Evolutionary conservation across 2,329 filamentous ascomycete species (phyloP), one percentile per base, ranked within the genome.

Genomic region (Tolypocladium inflatum): DNA sequence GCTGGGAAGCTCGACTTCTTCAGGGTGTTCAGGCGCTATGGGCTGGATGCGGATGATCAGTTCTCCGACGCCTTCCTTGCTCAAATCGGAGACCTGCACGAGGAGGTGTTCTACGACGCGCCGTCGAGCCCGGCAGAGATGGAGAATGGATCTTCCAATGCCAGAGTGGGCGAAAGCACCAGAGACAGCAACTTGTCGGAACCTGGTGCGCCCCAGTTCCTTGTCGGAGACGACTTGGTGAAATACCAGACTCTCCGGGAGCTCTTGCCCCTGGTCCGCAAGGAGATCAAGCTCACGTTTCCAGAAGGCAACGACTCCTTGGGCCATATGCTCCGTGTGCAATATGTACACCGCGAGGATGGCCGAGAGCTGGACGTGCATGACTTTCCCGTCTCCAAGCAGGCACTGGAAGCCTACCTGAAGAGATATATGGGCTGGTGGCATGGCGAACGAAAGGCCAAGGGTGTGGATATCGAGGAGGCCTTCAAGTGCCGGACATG

Each of bases 401-500:
- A 76, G 1, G 78, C 78, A 3, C 74, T 97, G 50, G 80, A 86
- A 13, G 73, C 71, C 1, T 95, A 95, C 67, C 70, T 96, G 3
- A 68, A 74, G 0, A 79, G 83, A 3, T 86, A 89, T 62, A 84
- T 97, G 81, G 71, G 79, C n/a, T 97, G 91, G 91, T 97, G 93
- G 93, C 84, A 82, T 38, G 93, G 92, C 1, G 78, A 88, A 64
- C 77, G 92, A 19, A 74, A 81, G 55, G 84, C 91, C 0, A 78
- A 80, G 9, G 93, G 93, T 0, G 92, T 97, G 3, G 79, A 83
- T 8, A 80, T 95, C 8, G 87, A 92, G 66, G 92, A 97, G 64
- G 89, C 90, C 0, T 96, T 88, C 73, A 97, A 97, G 71, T 97
- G 93, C 69, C 77, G 84, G 23, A 84, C 80, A 30, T 97, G 93